Conservation (phyloP, 2,329 filamentous ascomycete species). For the Neofusicoccum cordaticola region DNA sequence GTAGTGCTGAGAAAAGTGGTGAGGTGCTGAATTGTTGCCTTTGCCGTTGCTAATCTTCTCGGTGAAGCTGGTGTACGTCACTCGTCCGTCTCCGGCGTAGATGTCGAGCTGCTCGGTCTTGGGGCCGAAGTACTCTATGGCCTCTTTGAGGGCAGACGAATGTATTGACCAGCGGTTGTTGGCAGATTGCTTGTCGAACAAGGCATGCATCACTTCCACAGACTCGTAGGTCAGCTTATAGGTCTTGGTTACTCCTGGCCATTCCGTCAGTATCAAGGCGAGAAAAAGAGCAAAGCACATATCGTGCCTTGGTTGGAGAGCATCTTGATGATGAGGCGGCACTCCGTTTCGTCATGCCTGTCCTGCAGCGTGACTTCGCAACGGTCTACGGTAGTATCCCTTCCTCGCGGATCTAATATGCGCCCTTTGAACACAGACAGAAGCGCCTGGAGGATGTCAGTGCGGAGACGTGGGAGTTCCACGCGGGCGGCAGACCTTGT, state of each 20-base stretch:
- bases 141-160: conserved; percentile 66
- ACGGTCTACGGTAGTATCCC: conserved; percentile 67
- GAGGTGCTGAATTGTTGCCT: conserved; percentile 36
- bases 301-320: conserved; percentile 65
- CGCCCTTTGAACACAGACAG: conserved; percentile 73
- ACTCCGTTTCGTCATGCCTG: conserved; percentile 63
- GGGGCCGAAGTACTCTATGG: conserved; percentile 77
- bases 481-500: conserved; percentile 51
- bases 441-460: conserved; percentile 39
- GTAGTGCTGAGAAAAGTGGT: neutral
- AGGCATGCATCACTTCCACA: conserved; percentile 70
- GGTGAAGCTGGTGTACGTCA: conserved; percentile 78
- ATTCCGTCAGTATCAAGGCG: neutral
- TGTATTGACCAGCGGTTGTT: conserved; percentile 71
- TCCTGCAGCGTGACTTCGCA: conserved; percentile 75
- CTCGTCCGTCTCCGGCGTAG: conserved; percentile 64
- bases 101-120: conserved; percentile 80
- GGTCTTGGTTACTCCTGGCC: conserved; percentile 66
- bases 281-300: neutral
- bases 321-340: conserved; percentile 71
- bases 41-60: conserved; percentile 72
- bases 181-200: conserved; percentile 66
- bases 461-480: neutral
- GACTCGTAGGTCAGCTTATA: conserved; percentile 75
- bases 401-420: conserved; percentile 60